Evolutionary conservation across 768 basidiomycete species (phyloP), one percentile per base, ranked within the genome.

Genomic region (Russula virescens): DNA sequence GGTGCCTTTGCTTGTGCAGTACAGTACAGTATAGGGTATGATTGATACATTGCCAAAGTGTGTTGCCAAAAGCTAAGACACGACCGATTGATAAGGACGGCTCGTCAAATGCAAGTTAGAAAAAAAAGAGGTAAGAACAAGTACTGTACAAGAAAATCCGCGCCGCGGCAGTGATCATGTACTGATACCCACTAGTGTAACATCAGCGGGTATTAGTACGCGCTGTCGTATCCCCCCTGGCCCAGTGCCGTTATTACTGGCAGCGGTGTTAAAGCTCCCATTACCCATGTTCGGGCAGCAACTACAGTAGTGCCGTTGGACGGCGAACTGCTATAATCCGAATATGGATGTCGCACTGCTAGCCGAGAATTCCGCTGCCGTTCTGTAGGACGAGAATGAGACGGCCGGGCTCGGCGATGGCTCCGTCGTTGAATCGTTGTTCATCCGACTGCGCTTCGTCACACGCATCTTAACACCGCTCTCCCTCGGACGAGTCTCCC

Each of bases 201-300:
- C 80, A 87, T 86, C 11, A 88, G 86, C 3, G 89, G 88, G 73
- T 91, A 89, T 87, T 88, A 90, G 69, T 88, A 86, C 9, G 86
- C 65, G 34, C 74, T 81, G 62, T 63, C 65, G 65, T 81, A 85
- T 76, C 31, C 85, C n/a, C n/a, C n/a, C n/a, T n/a, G n/a, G n/a
- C 73, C 8, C 60, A 2, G 62, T 31, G 26, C 35, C 19, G n/a
- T 46, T 26, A 13, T 58, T 58, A 13, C n/a, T 11, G 8, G 58
- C 58, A 6, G 62, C 34, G 11, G 35, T 19, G 19, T 26, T 48
- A 48, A 35, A 23, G 9, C 26, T 31, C 11, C 56, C 51, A 48
- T 45, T 38, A 8, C 34, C 47, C 42, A 57, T 23, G n/a, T 45
- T 58, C 35, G 57, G 62, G 10, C 62, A 58, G 43, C 62, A 34